These are phyloP conservation scores for Chaetomium strumarium DNA, from an alignment of 2,329 filamentous ascomycete species.

Conservation along the genomic window DNA sequence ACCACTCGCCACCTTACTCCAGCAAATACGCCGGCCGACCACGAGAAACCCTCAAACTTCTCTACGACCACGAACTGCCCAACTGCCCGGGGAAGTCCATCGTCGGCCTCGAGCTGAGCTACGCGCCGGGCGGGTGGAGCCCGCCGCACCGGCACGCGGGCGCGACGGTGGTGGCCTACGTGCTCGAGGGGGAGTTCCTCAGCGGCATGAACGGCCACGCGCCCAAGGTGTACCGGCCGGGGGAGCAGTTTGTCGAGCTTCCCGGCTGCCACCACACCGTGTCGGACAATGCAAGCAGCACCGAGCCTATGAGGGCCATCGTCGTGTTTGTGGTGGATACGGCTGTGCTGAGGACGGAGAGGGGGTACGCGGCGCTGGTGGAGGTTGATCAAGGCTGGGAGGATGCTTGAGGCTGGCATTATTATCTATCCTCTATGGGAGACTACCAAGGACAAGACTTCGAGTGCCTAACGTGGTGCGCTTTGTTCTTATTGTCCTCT, in stretches of 20 bases:
- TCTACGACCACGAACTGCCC: constrained; percentile 30
- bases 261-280: constrained; percentile 45
- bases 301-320: constrained; percentile 26
- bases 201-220: constrained; percentile 46
- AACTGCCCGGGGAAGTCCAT: constrained; percentile 37
- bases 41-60: constrained; percentile 10
- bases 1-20: background rate
- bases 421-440: background rate
- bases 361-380: constrained; percentile 3
- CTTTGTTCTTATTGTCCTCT: too few species aligned
- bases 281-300: constrained; percentile 38
- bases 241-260: constrained; percentile 38
- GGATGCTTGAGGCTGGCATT: background rate
- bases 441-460: background rate
- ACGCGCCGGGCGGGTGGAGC: constrained; percentile 33
- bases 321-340: constrained; percentile 15
- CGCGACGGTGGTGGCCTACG: constrained; percentile 35
- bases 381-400: constrained; percentile 9
- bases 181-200: constrained; percentile 35
- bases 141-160: constrained; percentile 43
- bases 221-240: constrained; percentile 32
- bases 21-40: constrained; percentile 11
- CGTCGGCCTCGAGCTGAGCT: constrained; percentile 34
- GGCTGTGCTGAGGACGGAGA: constrained; percentile 4
- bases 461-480: background rate